Percentiles rank a stretch among this genome's conserved stretches.
These are phyloP conservation scores for Cercophora samala DNA, from an alignment of 495 filamentous ascomycete species.

Conservation along the genomic window DNA sequence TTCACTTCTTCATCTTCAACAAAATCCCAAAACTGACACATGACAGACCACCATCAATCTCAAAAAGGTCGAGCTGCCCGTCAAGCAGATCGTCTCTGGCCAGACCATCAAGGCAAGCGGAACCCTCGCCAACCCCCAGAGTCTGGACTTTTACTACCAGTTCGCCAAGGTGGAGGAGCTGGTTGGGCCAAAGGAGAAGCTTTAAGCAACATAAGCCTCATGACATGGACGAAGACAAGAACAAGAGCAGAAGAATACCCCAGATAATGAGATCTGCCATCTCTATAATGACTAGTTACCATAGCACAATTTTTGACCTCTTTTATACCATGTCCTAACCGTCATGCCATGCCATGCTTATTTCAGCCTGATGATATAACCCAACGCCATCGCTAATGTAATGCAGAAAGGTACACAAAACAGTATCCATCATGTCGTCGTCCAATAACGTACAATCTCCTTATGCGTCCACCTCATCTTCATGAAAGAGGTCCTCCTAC, in stretches of 20 bases:
- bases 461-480: neutral
- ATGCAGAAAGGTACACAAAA: conserved; percentile 6
- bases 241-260: neutral
- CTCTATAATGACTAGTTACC: neutral
- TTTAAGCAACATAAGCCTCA: conserved; percentile 16
- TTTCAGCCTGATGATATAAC: neutral
- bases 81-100: conserved; percentile 81
- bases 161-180: conserved; percentile 75
- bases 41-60: conserved; percentile 71
- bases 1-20: neutral
- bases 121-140: conserved; percentile 71
- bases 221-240: neutral
- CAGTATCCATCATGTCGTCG: conserved; percentile 8
- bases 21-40: neutral
- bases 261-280: neutral
- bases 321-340: conserved; percentile 14
- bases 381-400: conserved; percentile 23
- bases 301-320: conserved; percentile 7
- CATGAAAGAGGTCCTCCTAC: neutral
- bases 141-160: conserved; percentile 72
- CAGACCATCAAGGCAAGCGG: conserved; percentile 70
- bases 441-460: neutral
- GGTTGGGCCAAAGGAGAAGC: conserved; percentile 33
- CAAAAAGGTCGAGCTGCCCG: conserved; percentile 82
- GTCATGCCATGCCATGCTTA: neutral